Evolutionary conservation across 2,329 filamentous ascomycete species (phyloP).

Genomic region (Beauveria rudraprayagi): DNA sequence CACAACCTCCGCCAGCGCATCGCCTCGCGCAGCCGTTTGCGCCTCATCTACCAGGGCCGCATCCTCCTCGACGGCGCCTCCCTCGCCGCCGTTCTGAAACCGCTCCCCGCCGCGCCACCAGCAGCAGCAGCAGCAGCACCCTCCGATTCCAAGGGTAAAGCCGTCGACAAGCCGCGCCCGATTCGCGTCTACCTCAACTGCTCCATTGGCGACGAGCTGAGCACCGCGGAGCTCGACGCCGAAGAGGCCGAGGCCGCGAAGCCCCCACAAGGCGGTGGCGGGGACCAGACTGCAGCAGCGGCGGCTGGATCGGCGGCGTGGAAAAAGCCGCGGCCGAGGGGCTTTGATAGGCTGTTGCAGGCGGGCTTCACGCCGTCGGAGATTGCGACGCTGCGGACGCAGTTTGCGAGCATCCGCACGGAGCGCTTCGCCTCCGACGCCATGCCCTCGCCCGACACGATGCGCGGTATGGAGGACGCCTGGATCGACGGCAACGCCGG

Average conservation of each 20-base stretch:
- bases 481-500: slow-evolving; percentile 72
- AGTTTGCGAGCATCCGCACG: slow-evolving; percentile 80
- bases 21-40: slow-evolving; percentile 62
- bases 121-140: slow-evolving; percentile 13
- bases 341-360: slow-evolving; percentile 78
- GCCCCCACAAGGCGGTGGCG: slow-evolving; percentile 35
- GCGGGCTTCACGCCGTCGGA: slow-evolving; percentile 78
- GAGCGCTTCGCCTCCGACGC: slow-evolving; percentile 79
- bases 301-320: slow-evolving; percentile 17
- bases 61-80: slow-evolving; percentile 68
- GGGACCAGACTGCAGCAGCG: slow-evolving; percentile 45
- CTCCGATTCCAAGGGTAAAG: slow-evolving; percentile 49
- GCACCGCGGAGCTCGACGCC: slow-evolving; percentile 56
- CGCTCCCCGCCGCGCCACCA: slow-evolving; percentile 47
- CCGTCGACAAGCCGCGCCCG: slow-evolving; percentile 39
- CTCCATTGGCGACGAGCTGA: slow-evolving; percentile 72
- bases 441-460: slow-evolving; percentile 69
- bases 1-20: slow-evolving; percentile 70
- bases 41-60: slow-evolving; percentile 84
- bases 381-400: slow-evolving; percentile 74
- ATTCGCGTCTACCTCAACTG: slow-evolving; percentile 81
- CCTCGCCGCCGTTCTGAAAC: slow-evolving; percentile 59
- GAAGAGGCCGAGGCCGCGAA: slow-evolving; percentile 47
- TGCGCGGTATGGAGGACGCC: slow-evolving; percentile 74
- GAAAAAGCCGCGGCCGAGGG: slow-evolving; percentile 41